These are phyloP conservation scores for Encephalitozoon hellem DNA, from an alignment of 371 early-diverging fungal species.

Conservation along the genomic window DNA sequence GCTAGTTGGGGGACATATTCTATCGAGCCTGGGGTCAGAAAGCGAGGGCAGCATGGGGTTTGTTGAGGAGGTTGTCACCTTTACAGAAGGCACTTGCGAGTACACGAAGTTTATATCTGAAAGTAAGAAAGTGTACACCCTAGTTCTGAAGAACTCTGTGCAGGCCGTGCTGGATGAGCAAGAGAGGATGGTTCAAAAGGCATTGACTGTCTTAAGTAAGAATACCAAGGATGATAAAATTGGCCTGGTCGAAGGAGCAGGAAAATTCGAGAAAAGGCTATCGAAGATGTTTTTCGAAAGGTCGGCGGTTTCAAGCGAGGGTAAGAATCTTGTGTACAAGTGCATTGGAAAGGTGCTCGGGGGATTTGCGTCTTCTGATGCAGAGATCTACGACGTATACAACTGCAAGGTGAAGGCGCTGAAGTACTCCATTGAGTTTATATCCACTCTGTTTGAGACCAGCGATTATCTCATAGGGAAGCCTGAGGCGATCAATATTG, in stretches of 20 bases:
- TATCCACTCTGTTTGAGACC: conserved; percentile 49
- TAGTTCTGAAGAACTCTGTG: conserved; percentile 55
- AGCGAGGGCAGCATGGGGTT: conserved; percentile 18
- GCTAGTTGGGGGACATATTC: conserved; percentile 47
- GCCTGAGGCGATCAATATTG: conserved; percentile 48
- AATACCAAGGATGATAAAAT: conserved; percentile 27
- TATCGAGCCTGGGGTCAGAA: conserved; percentile 23
- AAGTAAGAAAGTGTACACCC: conserved; percentile 36
- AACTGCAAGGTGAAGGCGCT: conserved; percentile 50
- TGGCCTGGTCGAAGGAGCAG: not conserved
- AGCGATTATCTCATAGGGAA: conserved; percentile 60
- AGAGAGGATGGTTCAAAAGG: conserved; percentile 40
- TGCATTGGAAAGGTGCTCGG: conserved; percentile 20
- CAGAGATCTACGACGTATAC: conserved; percentile 45
- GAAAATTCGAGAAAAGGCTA: not conserved
- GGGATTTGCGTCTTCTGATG: not conserved
- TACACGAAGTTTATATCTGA: conserved; percentile 45
- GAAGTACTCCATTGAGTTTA: conserved; percentile 54
- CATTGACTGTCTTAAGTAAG: conserved; percentile 29
- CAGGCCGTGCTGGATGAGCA: conserved; percentile 52
- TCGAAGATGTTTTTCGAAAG: conserved; percentile 20
- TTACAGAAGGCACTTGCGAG: conserved; percentile 36
- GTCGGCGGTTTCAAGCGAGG: conserved; percentile 18
- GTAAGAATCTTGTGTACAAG: conserved; percentile 13
- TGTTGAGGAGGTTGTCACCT: conserved; percentile 28